Conservation (phyloP, 352 stramenopile genomes). For the Achlya hypogyna region DNA sequence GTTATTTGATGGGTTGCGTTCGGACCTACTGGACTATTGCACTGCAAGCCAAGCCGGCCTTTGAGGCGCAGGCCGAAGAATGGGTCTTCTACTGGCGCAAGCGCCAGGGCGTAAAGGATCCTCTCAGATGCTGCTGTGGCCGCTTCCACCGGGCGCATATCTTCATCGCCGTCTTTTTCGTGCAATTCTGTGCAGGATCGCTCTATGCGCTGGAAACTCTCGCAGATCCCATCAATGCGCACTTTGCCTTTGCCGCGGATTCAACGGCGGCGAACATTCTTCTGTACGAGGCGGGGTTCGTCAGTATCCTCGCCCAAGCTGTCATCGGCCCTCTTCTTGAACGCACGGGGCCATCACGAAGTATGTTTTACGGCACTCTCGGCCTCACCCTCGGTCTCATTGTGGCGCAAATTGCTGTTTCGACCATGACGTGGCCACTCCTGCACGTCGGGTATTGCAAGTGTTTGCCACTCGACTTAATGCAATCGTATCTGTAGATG, state of each 20-base stretch:
- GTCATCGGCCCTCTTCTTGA: constrained; percentile 1
- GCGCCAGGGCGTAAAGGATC: no score
- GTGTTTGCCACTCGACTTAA: neutral
- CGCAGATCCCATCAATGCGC: constrained; percentile 1
- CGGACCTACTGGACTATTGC: constrained; percentile 5
- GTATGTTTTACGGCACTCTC: neutral
- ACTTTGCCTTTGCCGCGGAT: constrained; percentile 9
- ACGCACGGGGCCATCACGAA: neutral
- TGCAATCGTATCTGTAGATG: neutral
- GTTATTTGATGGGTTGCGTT: neutral
- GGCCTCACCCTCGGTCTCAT: neutral
- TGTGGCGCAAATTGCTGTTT: neutral
- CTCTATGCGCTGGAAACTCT: constrained; percentile 7
- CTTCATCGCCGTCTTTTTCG: neutral
- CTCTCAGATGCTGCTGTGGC: no score
- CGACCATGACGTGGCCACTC: neutral
- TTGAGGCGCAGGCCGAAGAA: neutral
- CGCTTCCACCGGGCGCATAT: constrained; percentile 7
- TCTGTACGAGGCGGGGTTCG: neutral
- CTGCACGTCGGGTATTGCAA: neutral
- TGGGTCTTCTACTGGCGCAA: neutral
- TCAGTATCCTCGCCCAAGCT: neutral
- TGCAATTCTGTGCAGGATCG: constrained; percentile 16
- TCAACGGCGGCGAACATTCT: neutral
- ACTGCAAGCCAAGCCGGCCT: neutral